A percentile compares a stretch with the other conserved stretches of the same genome.
These are phyloP conservation scores for Takashimella tepidaria DNA, from an alignment of 1,284 basidiomycete genomes.

Conservation along the genomic window DNA sequence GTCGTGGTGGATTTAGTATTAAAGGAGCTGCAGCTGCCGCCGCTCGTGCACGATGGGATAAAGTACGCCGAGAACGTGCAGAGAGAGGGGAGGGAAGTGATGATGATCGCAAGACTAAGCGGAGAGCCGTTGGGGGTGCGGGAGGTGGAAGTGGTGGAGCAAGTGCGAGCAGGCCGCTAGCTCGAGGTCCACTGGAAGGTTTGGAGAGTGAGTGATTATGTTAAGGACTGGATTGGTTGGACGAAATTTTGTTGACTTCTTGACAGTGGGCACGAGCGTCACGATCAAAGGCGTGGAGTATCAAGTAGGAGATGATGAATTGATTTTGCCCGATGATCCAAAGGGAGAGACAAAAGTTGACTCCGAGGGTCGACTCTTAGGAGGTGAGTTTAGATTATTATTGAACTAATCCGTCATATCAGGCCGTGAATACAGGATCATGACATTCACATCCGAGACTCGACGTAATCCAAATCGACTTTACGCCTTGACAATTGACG, in stretches of 20 bases:
- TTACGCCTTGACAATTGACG: constrained; percentile 96
- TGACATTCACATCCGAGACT: constrained; percentile 75
- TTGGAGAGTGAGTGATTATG: constrained; percentile 16
- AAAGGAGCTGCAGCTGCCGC: constrained; percentile 45
- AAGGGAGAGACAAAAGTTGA: constrained; percentile 93
- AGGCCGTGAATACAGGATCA: constrained; percentile 83
- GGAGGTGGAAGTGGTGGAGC: constrained; percentile 1
- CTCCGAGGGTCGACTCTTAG: constrained; percentile 71
- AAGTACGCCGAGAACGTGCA: constrained; percentile 35
- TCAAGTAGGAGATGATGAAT: constrained; percentile 80
- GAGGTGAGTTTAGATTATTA: constrained; percentile 56
- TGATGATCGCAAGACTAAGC: constrained; percentile 12
- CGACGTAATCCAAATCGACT: constrained; percentile 70
- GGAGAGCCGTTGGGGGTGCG: constrained; percentile 3
- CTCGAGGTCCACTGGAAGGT: constrained; percentile 23
- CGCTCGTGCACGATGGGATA: constrained; percentile 43
- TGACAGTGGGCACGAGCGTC: constrained; percentile 21
- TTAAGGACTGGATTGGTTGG: background rate
- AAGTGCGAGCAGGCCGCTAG: constrained; percentile 2
- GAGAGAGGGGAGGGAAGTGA: constrained; percentile 40
- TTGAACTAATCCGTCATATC: constrained; percentile 4
- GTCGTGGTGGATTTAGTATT: constrained; percentile 43
- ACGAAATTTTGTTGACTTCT: background rate
- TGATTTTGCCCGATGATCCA: constrained; percentile 72
- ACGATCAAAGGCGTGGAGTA: constrained; percentile 66